These are phyloP conservation scores for Sonneratia alba DNA, from an alignment of 345 rosid genomes.

Conservation along the genomic window DNA sequence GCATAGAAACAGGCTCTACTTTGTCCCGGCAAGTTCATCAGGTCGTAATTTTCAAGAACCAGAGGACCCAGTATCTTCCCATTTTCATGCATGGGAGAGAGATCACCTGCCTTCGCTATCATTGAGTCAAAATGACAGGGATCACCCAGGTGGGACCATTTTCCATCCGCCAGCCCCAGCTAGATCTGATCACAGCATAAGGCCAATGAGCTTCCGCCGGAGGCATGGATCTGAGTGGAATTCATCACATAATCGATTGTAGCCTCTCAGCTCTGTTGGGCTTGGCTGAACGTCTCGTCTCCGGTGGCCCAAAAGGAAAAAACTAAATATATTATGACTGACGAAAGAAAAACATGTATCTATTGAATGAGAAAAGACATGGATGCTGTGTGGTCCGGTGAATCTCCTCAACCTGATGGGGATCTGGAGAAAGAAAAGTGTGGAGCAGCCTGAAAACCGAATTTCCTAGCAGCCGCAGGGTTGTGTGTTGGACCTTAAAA, in stretches of 20 bases:
- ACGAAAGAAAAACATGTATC: conserved; percentile 10
- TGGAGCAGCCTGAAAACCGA: conserved; percentile 30
- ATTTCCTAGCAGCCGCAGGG: conserved; percentile 22
- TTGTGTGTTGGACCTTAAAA: conserved; percentile 21
- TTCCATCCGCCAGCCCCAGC: conserved; percentile 43
- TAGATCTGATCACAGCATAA: conserved; percentile 30
- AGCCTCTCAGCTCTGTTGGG: neutral
- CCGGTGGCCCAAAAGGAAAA: conserved; percentile 7
- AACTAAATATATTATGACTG: conserved; percentile 27
- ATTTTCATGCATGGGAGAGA: conserved; percentile 66
- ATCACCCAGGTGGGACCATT: conserved; percentile 37
- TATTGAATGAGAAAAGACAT: neutral
- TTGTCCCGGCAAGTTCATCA: conserved; percentile 42
- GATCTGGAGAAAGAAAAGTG: conserved; percentile 13
- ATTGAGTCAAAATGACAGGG: conserved; percentile 56
- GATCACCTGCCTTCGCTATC: conserved; percentile 51
- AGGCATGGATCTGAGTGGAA: conserved; percentile 69
- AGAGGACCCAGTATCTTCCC: conserved; percentile 26
- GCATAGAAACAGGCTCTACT: conserved; percentile 58
- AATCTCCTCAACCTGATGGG: neutral
- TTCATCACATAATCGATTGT: conserved; percentile 46
- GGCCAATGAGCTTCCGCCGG: conserved; percentile 52
- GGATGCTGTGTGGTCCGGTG: neutral
- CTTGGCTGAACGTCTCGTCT: neutral
- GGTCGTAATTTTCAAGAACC: conserved; percentile 44